Percentiles rank a stretch among this genome's conserved stretches.
Conservation (phyloP, 2,329 filamentous ascomycete genomes). For the Blastomyces percursus region DNA sequence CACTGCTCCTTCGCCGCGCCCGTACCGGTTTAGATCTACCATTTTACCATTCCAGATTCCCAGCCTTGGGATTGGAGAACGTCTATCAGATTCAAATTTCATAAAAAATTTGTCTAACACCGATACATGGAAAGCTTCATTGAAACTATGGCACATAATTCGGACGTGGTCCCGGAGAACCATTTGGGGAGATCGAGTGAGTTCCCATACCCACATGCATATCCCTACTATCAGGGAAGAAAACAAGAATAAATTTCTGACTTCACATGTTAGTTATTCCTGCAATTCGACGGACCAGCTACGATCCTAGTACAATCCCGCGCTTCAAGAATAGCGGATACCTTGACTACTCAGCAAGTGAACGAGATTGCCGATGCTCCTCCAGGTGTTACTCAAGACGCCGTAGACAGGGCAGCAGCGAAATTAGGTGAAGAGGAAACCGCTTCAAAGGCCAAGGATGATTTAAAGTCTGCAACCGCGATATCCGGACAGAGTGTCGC, state of each 20-base stretch:
- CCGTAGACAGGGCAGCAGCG: conserved; percentile 35
- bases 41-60: conserved; percentile 69
- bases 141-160: conserved; percentile 54
- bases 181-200: conserved; percentile 79
- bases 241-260: background rate
- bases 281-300: conserved; percentile 77
- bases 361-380: conserved; percentile 82
- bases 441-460: conserved; percentile 15
- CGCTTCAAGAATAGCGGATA: conserved; percentile 66
- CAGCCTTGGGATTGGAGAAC: conserved; percentile 47
- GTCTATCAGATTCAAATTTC: conserved; percentile 61
- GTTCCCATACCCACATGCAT: conserved; percentile 14
- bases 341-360: conserved; percentile 65
- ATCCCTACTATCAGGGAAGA: background rate
- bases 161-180: conserved; percentile 68
- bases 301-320: conserved; percentile 82
- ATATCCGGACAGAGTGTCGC: conserved; percentile 4
- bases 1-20: conserved; percentile 59
- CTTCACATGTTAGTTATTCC: conserved; percentile 51
- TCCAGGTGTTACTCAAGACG: conserved; percentile 56
- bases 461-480: background rate
- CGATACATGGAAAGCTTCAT: conserved; percentile 58
- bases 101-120: conserved; percentile 61
- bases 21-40: conserved; percentile 77
- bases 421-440: conserved; percentile 23